phyloP scores from a whole-genome alignment of 441 rosid species.

The Populus tomentosa region DNA sequence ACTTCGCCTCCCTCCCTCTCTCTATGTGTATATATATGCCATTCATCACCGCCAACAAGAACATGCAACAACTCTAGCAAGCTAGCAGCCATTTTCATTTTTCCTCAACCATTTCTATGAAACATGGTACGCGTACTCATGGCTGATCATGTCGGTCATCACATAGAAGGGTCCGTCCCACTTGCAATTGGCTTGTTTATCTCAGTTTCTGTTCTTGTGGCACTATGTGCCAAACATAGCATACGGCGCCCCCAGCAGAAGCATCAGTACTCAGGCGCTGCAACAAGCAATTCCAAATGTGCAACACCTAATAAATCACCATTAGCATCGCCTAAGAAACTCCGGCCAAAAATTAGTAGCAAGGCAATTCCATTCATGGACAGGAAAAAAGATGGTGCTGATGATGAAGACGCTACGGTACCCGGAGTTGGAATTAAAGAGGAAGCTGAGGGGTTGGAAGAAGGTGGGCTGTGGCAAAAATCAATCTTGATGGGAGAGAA shows the following conservation, averaged over 20 bases:
- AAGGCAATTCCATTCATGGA: constrained; percentile 13
- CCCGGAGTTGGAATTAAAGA: background rate
- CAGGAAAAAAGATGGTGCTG: background rate
- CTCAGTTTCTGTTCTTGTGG: constrained; percentile 22
- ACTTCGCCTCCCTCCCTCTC: background rate
- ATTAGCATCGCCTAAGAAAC: constrained; percentile 17
- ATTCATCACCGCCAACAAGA: background rate
- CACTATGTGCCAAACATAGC: constrained; percentile 30
- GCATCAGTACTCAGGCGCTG: background rate
- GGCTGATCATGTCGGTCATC: background rate
- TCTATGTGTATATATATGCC: background rate
- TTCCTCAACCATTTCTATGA: background rate
- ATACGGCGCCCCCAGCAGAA: background rate
- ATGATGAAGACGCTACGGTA: background rate
- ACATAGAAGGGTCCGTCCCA: background rate
- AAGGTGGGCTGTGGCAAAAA: constrained; percentile 64
- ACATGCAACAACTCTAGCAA: background rate
- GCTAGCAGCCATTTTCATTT: background rate
- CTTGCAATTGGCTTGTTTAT: constrained; percentile 23
- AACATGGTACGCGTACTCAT: constrained; percentile 15
- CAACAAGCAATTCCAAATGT: background rate
- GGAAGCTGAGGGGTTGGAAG: constrained; percentile 28
- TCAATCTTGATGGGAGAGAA: constrained; percentile 65
- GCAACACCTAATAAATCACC: background rate
- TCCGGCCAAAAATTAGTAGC: constrained; percentile 9